A percentile compares a stretch with the other conserved stretches of the same genome.
phyloP scores from a whole-genome alignment of 805 yeast species.

The Kuraishia molischiana region DNA sequence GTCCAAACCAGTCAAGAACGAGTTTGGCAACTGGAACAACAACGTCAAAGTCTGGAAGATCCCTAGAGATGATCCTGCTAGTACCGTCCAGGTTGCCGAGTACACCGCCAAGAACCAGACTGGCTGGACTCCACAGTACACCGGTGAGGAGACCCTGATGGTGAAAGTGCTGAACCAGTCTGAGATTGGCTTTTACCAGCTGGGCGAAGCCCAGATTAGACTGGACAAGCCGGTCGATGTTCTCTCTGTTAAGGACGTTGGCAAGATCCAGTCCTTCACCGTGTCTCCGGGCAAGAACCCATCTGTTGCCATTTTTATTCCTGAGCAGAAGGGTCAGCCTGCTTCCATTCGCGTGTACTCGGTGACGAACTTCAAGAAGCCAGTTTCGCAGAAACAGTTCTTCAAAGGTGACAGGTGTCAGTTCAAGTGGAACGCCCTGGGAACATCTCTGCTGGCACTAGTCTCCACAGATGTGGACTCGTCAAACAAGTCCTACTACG shows the following conservation, averaged over 20 bases:
- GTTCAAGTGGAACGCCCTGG: constrained; percentile 88
- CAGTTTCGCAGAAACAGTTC: constrained; percentile 78
- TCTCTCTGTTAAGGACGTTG: constrained; percentile 45
- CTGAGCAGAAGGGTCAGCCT: constrained; percentile 82
- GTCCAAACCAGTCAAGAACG: constrained; percentile 77
- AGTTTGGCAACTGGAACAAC: constrained; percentile 63
- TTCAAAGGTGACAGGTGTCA: constrained; percentile 94
- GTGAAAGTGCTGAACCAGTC: constrained; percentile 41
- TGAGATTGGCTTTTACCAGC: constrained; percentile 62
- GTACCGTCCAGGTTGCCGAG: constrained; percentile 38
- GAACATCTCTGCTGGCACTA: constrained; percentile 87
- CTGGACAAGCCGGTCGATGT: constrained; percentile 44
- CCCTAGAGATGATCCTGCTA: constrained; percentile 12
- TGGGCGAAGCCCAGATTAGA: constrained; percentile 26
- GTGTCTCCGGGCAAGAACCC: constrained; percentile 86
- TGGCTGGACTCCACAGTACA: constrained; percentile 91
- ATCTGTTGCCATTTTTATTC: constrained; percentile 81
- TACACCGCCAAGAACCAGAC: constrained; percentile 76
- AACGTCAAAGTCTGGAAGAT: constrained; percentile 75
- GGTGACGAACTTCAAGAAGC: constrained; percentile 64
- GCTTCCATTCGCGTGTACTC: constrained; percentile 81
- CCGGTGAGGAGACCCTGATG: constrained; percentile 66
- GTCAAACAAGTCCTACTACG: constrained; percentile 89
- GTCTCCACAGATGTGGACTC: constrained; percentile 95
- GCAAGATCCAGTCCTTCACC: constrained; percentile 38